A percentile compares a stretch with the other conserved stretches of the same genome.
Conservation (phyloP, 2,329 filamentous ascomycete species). For the Diplodia corticola region DNA sequence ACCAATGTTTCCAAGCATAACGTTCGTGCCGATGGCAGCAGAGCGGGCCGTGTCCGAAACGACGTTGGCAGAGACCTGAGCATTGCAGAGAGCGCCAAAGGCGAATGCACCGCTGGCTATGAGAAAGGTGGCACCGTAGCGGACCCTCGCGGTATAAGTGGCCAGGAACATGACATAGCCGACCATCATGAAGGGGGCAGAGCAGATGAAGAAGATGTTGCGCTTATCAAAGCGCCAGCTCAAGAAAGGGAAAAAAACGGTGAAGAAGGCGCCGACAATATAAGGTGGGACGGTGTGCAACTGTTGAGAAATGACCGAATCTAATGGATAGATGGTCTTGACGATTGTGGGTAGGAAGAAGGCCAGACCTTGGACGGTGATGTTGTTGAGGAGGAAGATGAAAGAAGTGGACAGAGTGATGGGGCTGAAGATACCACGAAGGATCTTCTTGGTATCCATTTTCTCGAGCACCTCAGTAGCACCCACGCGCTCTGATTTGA, state of each 20-base stretch:
- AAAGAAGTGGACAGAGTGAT: constrained; percentile 58
- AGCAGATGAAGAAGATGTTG: constrained; percentile 60
- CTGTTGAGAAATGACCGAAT: constrained; percentile 62
- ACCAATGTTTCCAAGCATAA: constrained; percentile 74
- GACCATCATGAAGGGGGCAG: constrained; percentile 64
- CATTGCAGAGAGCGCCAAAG: constrained; percentile 65
- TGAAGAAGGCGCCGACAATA: constrained; percentile 67
- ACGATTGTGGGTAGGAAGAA: constrained; percentile 74
- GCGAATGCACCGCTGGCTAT: constrained; percentile 65
- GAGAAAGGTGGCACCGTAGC: constrained; percentile 71
- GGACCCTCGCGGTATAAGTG: constrained; percentile 48
- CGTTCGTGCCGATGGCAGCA: constrained; percentile 64
- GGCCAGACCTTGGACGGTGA: constrained; percentile 69
- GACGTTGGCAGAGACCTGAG: constrained; percentile 68
- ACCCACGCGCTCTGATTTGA: constrained; percentile 68
- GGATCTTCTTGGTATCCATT: constrained; percentile 59
- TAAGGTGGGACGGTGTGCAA: constrained; percentile 72
- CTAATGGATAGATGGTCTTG: constrained; percentile 63
- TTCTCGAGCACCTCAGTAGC: constrained; percentile 64
- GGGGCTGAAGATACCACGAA: constrained; percentile 64
- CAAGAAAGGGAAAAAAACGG: constrained; percentile 60
- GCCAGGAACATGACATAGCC: constrained; percentile 73
- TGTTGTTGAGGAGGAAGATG: constrained; percentile 66
- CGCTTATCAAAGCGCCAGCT: constrained; percentile 63
- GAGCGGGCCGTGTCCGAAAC: constrained; percentile 69